These are phyloP conservation scores for Laetiporus sulphureus DNA, from an alignment of 1,284 basidiomycete species.

Conservation along the genomic window DNA sequence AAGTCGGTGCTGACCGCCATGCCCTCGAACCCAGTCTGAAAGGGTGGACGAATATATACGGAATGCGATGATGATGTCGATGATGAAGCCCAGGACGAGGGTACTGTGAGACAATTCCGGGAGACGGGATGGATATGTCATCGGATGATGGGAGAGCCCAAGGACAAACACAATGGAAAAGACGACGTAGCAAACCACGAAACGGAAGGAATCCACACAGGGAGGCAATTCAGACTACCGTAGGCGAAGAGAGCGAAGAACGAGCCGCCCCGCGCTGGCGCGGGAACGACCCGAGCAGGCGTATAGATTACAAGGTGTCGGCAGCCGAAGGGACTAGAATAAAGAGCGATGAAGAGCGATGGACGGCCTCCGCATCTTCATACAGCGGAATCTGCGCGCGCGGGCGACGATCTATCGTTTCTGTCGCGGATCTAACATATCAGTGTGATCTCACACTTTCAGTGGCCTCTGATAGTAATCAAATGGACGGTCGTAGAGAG, in stretches of 20 bases:
- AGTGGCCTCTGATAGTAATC: conserved; percentile 21
- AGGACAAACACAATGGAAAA: conserved; percentile 12
- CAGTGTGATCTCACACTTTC: conserved; percentile 21
- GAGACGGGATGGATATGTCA: conserved; percentile 65
- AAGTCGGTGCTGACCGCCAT: conserved; percentile 9
- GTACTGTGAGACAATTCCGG: conserved; percentile 21
- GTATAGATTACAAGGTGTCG: conserved; percentile 21
- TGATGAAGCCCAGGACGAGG: conserved; percentile 11
- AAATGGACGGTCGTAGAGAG: conserved; percentile 22
- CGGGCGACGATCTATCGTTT: conserved; percentile 23
- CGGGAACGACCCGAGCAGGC: conserved; percentile 22
- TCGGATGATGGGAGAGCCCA: conserved; percentile 32
- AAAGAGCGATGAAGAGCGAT: conserved; percentile 17
- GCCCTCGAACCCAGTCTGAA: conserved; percentile 13
- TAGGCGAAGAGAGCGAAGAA: conserved; percentile 25
- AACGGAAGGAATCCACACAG: conserved; percentile 16
- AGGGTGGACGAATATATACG: conserved; percentile 25
- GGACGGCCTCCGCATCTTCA: conserved; percentile 7
- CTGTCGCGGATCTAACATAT: conserved; percentile 21
- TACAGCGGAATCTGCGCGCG: conserved; percentile 13
- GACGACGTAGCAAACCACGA: conserved; percentile 18
- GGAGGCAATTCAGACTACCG: conserved; percentile 20
- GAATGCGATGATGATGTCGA: conserved; percentile 27
- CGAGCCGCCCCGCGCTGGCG: conserved; percentile 24
- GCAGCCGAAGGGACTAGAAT: conserved; percentile 20